A percentile compares a stretch with the other conserved stretches of the same genome.
These are phyloP conservation scores for Ophiostoma populinum DNA, from an alignment of 2,329 filamentous ascomycete genomes.

Conservation along the genomic window DNA sequence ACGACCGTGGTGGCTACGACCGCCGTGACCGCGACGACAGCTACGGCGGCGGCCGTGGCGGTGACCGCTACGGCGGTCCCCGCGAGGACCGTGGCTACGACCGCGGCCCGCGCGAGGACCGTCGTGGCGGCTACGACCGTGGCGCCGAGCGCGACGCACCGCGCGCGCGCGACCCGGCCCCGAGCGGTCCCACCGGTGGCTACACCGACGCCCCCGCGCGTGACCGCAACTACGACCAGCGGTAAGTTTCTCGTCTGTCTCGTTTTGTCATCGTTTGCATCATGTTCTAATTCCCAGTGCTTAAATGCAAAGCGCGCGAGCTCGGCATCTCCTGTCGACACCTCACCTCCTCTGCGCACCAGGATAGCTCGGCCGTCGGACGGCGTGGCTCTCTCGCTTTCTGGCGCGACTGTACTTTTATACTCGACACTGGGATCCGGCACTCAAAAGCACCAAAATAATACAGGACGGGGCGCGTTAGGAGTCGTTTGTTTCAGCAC, in stretches of 20 bases:
- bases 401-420: constrained; percentile 2
- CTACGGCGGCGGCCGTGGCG: constrained; percentile 23
- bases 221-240: constrained; percentile 24
- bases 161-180: constrained; percentile 13
- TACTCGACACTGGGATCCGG: constrained; percentile 1
- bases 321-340: too few species aligned
- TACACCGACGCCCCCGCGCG: constrained; percentile 26
- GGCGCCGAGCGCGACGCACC: constrained; percentile 15
- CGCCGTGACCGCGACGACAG: constrained; percentile 31
- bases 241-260: constrained; percentile 15
- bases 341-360: neutral
- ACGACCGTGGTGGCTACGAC: constrained; percentile 27
- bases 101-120: constrained; percentile 17
- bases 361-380: neutral
- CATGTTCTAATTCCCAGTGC: neutral
- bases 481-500: constrained; percentile 6
- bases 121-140: constrained; percentile 15
- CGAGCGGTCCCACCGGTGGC: constrained; percentile 19
- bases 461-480: constrained; percentile 5
- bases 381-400: constrained; percentile 1
- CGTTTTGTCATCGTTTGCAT: neutral
- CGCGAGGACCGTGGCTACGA: constrained; percentile 29
- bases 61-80: constrained; percentile 28
- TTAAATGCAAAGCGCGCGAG: constrained; percentile 1
- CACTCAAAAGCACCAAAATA: constrained; percentile 4